Percentiles rank a stretch among this genome's conserved stretches.
Conservation (phyloP, 495 filamentous ascomycete species). For the Lasiosphaeria miniovina region DNA sequence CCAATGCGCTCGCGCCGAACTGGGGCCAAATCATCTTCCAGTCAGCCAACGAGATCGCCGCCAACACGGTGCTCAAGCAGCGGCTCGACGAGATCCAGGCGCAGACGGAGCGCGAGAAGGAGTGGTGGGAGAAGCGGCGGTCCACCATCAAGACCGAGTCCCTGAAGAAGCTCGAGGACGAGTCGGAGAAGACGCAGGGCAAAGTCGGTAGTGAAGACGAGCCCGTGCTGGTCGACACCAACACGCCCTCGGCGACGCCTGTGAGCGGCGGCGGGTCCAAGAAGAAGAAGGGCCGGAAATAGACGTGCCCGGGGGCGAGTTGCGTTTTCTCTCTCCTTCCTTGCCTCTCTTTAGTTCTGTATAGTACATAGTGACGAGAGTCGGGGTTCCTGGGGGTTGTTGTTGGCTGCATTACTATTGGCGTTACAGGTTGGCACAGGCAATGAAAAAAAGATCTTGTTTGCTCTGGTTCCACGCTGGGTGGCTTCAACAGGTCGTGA, state of each 20-base stretch:
- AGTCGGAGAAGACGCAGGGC: conserved; percentile 31
- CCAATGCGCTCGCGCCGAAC: conserved; percentile 77
- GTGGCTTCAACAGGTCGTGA: no score
- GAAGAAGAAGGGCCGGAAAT: conserved; percentile 83
- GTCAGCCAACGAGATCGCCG: conserved; percentile 77
- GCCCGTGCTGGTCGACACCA: conserved; percentile 75
- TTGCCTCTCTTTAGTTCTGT: not conserved
- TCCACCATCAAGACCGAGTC: conserved; percentile 69
- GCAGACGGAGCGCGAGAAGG: conserved; percentile 67
- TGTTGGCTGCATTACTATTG: conserved; percentile 24
- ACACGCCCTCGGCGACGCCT: conserved; percentile 52
- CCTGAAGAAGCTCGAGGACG: conserved; percentile 77
- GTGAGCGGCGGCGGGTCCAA: conserved; percentile 38
- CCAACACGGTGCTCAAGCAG: conserved; percentile 69
- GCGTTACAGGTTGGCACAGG: conserved; percentile 28
- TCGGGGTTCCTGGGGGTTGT: conserved; percentile 2
- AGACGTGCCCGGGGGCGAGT: conserved; percentile 17
- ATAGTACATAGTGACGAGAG: conserved; percentile 17
- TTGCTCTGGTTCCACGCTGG: not conserved
- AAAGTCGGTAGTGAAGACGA: conserved; percentile 70
- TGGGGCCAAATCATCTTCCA: conserved; percentile 98
- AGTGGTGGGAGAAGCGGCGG: conserved; percentile 86
- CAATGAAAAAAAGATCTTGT: conserved; percentile 10
- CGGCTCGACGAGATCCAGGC: conserved; percentile 76
- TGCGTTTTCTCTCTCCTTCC: not conserved